A percentile compares a stretch with the other conserved stretches of the same genome.
Conservation (phyloP, 2,329 filamentous ascomycete genomes). For the Microcyclospora tardicrescens region DNA sequence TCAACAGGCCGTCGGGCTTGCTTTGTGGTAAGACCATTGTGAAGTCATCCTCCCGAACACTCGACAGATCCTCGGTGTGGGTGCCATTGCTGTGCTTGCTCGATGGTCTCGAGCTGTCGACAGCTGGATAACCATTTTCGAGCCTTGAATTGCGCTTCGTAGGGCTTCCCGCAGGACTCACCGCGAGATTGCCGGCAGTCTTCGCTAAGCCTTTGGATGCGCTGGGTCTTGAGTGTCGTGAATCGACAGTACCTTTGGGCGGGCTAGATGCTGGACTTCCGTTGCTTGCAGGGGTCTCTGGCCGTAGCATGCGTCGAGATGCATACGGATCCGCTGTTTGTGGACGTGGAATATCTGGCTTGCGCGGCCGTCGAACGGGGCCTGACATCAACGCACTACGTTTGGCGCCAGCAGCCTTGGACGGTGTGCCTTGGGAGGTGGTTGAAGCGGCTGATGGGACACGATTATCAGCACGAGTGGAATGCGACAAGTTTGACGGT, state of each 20-base stretch:
- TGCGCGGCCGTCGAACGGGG: conserved; percentile 42
- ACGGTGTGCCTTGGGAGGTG: conserved; percentile 14
- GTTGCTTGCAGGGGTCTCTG: conserved; percentile 33
- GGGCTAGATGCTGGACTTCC: conserved; percentile 33
- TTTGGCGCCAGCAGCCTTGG: conserved; percentile 17
- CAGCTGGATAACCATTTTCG: conserved; percentile 6
- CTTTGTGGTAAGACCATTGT: conserved; percentile 35
- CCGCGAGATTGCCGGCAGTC: conserved; percentile 5
- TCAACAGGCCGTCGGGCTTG: conserved; percentile 13
- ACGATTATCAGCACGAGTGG: conserved; percentile 13
- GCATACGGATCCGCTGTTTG: conserved; percentile 44
- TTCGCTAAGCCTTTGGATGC: conserved; percentile 17
- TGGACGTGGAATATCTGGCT: conserved; percentile 35
- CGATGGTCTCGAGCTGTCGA: conserved; percentile 15
- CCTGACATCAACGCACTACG: conserved; percentile 42
- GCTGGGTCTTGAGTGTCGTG: conserved; percentile 16
- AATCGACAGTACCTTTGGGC: conserved; percentile 20
- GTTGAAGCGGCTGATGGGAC: conserved; percentile 19
- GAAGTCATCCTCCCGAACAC: conserved; percentile 31
- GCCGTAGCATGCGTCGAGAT: conserved; percentile 23
- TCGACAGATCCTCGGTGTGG: conserved; percentile 11
- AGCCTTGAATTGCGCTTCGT: conserved; percentile 15
- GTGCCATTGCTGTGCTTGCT: conserved; percentile 20
- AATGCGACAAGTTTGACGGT: conserved; percentile 18
- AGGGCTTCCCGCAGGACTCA: conserved; percentile 21